These are phyloP conservation scores for Heimioporus sp. DNA, from an alignment of 768 basidiomycete genomes.

Conservation along the genomic window DNA sequence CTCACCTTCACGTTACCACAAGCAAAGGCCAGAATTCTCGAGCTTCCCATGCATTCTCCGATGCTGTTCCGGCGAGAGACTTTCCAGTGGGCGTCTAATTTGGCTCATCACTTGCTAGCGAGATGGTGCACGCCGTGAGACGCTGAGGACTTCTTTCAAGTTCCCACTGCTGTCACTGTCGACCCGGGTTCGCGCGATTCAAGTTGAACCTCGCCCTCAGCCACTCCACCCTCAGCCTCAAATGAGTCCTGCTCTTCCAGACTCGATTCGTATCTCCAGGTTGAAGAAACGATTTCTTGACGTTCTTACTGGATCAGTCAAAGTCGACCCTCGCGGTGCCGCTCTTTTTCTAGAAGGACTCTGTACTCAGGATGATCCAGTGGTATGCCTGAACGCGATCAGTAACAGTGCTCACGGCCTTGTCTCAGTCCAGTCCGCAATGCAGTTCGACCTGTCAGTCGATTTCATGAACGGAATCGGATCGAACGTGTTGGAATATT, in stretches of 20 bases:
- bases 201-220: too few species aligned
- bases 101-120: too few species aligned
- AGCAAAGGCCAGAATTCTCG: too few species aligned
- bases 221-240: background rate
- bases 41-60: too few species aligned
- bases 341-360: constrained; percentile 47
- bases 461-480: constrained; percentile 44
- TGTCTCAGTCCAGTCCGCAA: constrained; percentile 35
- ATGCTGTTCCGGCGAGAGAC: too few species aligned
- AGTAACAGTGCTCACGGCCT: constrained; percentile 37
- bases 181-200: too few species aligned
- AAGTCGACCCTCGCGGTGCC: constrained; percentile 20
- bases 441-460: constrained; percentile 37
- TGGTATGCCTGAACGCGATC: constrained; percentile 37
- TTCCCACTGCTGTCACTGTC: too few species aligned
- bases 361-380: constrained; percentile 39
- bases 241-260: constrained; percentile 1
- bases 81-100: too few species aligned
- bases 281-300: constrained; percentile 35
- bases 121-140: too few species aligned
- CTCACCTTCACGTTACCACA: too few species aligned
- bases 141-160: too few species aligned
- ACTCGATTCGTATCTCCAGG: constrained; percentile 6
- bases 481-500: constrained; percentile 35
- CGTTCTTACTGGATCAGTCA: constrained; percentile 29